These are phyloP conservation scores for Aspergillus cristatus DNA, from an alignment of 495 filamentous ascomycete genomes.

Conservation along the genomic window DNA sequence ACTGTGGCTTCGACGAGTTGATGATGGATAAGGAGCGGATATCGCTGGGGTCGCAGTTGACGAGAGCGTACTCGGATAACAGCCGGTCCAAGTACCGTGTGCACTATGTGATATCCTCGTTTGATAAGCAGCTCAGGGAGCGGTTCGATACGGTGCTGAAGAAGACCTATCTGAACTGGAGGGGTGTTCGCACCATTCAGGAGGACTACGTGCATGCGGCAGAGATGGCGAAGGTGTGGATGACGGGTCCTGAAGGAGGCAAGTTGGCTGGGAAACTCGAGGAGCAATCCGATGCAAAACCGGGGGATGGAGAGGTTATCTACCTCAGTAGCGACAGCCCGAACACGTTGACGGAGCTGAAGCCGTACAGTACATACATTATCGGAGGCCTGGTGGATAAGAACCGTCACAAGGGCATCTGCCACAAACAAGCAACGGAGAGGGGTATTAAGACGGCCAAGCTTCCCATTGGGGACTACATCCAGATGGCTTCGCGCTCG, in stretches of 20 bases:
- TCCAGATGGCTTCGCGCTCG: constrained; percentile 74
- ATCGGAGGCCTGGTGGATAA: constrained; percentile 92
- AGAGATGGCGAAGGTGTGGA: constrained; percentile 47
- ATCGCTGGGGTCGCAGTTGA: constrained; percentile 74
- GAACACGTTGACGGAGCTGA: constrained; percentile 67
- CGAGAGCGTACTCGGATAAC: constrained; percentile 83
- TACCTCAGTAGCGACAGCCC: constrained; percentile 86
- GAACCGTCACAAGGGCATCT: constrained; percentile 90
- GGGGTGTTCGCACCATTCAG: constrained; percentile 57
- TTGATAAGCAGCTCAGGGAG: constrained; percentile 62
- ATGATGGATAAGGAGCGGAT: constrained; percentile 79
- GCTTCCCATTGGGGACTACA: constrained; percentile 84
- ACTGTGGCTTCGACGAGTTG: constrained; percentile 84
- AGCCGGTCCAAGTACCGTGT: constrained; percentile 51
- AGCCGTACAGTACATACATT: constrained; percentile 81
- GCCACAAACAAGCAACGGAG: constrained; percentile 70
- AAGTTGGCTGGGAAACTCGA: constrained; percentile 45
- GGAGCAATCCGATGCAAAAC: constrained; percentile 28
- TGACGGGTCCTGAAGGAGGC: constrained; percentile 44
- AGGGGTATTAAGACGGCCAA: constrained; percentile 76
- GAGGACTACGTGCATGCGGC: constrained; percentile 61
- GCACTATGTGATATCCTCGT: constrained; percentile 67
- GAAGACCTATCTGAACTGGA: constrained; percentile 68
- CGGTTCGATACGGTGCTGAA: constrained; percentile 67
- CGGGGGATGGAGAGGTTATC: constrained; percentile 52